Evolutionary conservation across 371 early-diverging fungal genomes (phyloP).

Genomic region (Zancudomyces culisetae): DNA sequence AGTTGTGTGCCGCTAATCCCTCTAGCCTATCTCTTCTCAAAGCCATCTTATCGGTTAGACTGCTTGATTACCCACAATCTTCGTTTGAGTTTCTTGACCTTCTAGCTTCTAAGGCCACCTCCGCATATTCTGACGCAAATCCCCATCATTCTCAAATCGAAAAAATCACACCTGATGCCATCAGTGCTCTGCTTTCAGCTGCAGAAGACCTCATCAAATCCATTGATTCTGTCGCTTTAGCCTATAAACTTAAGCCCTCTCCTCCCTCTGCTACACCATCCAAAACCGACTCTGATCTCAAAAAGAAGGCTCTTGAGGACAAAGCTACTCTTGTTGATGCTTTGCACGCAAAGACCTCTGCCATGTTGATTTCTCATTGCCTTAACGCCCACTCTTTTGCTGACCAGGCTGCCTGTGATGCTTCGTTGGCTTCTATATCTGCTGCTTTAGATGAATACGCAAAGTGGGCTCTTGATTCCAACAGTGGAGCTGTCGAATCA

Average conservation of each 20-base stretch:
- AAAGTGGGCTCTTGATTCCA: constrained; percentile 9
- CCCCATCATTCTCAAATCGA: not conserved
- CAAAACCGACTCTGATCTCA: not conserved
- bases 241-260: not conserved
- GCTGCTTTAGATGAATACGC: not conserved
- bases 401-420: not conserved
- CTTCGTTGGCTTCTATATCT: not conserved
- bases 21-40: not conserved
- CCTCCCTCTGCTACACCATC: not conserved
- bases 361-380: not conserved
- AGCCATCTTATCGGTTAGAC: not conserved
- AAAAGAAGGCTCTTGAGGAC: not conserved
- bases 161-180: not conserved
- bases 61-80: not conserved
- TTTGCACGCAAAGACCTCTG: not conserved
- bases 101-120: not conserved
- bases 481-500: constrained; percentile 19
- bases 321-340: not conserved
- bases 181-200: not conserved
- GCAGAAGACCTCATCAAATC: not conserved
- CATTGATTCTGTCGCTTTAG: not conserved
- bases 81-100: not conserved
- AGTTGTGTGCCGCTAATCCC: constrained; percentile 19
- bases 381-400: not conserved
- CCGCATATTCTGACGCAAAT: not conserved